Conservation (phyloP, 306 rosid species). For the Cucurbita ficifolia region DNA sequence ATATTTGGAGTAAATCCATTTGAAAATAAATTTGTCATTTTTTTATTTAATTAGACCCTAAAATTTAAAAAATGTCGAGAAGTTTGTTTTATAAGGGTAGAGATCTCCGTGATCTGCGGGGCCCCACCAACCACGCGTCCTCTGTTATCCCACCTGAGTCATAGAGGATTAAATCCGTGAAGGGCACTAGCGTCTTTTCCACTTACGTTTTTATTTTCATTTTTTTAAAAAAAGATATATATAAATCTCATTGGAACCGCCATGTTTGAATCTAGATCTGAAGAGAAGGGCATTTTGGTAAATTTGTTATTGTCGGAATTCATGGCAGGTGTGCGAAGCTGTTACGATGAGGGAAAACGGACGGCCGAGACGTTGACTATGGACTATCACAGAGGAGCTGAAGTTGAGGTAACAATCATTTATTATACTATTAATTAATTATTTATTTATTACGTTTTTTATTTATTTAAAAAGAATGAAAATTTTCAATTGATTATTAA, state of each 20-base stretch:
- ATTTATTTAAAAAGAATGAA: background rate
- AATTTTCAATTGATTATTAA: background rate
- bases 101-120: conserved; percentile 33
- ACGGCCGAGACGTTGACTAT: conserved; percentile 97
- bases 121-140: background rate
- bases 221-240: no score
- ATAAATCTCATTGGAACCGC: background rate
- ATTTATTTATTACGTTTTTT: background rate
- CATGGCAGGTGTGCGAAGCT: conserved; percentile 90
- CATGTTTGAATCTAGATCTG: background rate
- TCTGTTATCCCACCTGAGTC: conserved; percentile 4
- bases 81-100: background rate
- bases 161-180: background rate
- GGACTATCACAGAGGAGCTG: conserved; percentile 97
- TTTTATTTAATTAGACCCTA: no score
- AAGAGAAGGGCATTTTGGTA: background rate
- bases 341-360: conserved; percentile 98
- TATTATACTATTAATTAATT: no score
- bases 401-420: conserved; percentile 39
- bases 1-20: no score
- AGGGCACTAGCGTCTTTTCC: background rate
- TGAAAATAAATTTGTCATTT: no score
- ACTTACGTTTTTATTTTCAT: no score
- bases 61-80: no score
- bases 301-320: background rate